A percentile compares a stretch with the other conserved stretches of the same genome.
phyloP scores from a whole-genome alignment of 2,329 filamentous ascomycete species.

The Neonectria magnoliae region DNA sequence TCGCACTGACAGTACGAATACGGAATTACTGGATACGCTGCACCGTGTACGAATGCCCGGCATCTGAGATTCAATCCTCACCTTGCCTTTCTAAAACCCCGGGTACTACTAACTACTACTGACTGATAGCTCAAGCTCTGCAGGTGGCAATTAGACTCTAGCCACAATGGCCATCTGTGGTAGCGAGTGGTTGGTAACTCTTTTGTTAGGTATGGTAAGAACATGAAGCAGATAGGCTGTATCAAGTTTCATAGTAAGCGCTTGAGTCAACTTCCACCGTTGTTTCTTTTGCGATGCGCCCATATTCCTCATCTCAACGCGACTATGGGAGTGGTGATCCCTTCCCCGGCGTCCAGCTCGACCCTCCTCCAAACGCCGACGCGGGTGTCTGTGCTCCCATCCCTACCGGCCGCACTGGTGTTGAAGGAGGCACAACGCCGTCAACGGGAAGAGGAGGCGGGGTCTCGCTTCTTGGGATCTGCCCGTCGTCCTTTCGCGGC shows the following conservation, averaged over 20 bases:
- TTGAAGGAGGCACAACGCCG: slow-evolving; percentile 53
- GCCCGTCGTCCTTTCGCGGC: slow-evolving; percentile 57
- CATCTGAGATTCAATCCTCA: neutral
- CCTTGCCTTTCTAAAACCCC: neutral
- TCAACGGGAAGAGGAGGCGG: slow-evolving; percentile 61
- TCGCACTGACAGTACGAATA: neutral
- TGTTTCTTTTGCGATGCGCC: neutral
- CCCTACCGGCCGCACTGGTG: slow-evolving; percentile 54
- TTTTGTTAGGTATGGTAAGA: no score
- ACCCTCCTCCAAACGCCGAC: slow-evolving; percentile 51
- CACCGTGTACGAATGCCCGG: neutral
- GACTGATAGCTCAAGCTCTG: neutral
- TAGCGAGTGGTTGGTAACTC: no score
- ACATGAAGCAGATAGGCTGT: neutral
- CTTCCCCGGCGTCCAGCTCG: slow-evolving; percentile 59
- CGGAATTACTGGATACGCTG: neutral
- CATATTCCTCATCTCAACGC: neutral
- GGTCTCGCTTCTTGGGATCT: slow-evolving; percentile 61
- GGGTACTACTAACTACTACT: neutral
- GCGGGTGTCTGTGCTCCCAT: slow-evolving; percentile 47
- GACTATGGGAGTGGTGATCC: slow-evolving; percentile 49
- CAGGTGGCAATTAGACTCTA: neutral
- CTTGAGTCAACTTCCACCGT: neutral
- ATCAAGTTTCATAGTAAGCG: neutral
- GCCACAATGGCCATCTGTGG: no score